Evolutionary conservation across 768 basidiomycete species (phyloP).

Genomic region (Termitomyces sp.): DNA sequence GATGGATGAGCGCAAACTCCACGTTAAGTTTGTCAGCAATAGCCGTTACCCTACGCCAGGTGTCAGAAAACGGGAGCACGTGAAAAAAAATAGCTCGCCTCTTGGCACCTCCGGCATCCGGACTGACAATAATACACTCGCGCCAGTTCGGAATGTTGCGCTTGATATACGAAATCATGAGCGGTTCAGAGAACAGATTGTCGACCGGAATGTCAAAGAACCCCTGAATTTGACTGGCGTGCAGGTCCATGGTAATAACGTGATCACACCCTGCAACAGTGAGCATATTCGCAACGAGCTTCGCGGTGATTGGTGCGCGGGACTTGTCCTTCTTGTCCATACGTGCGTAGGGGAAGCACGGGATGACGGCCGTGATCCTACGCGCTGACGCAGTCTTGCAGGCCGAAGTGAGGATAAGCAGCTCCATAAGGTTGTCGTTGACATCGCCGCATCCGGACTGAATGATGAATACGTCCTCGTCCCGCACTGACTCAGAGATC

Average conservation of each 20-base stretch:
- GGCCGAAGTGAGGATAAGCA: conserved; percentile 96
- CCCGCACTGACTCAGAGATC: conserved; percentile 91
- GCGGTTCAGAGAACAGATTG: conserved; percentile 93
- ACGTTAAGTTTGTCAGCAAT: conserved; percentile 94
- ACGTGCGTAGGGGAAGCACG: conserved; percentile 94
- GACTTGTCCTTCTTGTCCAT: conserved; percentile 99
- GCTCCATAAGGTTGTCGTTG: conserved; percentile 97
- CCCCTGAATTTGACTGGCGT: conserved; percentile 96
- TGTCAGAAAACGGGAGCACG: conserved; percentile 4
- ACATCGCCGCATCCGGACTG: conserved; percentile 87
- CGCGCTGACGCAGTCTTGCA: conserved; percentile 96
- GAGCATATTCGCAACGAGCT: conserved; percentile 97
- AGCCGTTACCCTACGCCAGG: conserved; percentile 60
- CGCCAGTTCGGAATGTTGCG: conserved; percentile 80
- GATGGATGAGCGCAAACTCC: conserved; percentile 94
- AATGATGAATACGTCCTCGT: conserved; percentile 98
- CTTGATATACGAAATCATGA: conserved; percentile 93
- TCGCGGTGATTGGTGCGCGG: conserved; percentile 95
- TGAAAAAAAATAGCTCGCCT: conserved; percentile 49
- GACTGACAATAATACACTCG: conserved; percentile 88
- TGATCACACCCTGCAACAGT: conserved; percentile 96
- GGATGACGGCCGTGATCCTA: conserved; percentile 95
- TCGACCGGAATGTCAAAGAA: conserved; percentile 99
- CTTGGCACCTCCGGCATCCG: conserved; percentile 98
- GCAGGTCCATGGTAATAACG: conserved; percentile 98